Evolutionary conservation across 192 early-diverging fungal genomes (phyloP), one percentile per base, ranked within the genome.

Genomic region (Umbelopsis isabellina): DNA sequence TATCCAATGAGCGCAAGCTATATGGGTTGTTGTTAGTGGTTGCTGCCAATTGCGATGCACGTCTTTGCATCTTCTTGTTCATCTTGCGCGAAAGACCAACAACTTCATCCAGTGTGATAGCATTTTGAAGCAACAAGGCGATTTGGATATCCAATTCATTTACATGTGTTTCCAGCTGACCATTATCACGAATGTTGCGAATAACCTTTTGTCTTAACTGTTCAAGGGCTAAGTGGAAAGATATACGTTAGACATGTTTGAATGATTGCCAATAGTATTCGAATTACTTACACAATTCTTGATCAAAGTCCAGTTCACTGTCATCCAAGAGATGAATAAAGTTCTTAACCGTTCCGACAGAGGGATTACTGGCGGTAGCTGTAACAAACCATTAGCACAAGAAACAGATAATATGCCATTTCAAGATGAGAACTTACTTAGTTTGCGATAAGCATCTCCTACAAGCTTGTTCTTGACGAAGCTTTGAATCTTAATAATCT

Each of bases 131-230:
- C 18, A 99, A 85, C 27, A 99, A 84, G 7, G 96, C 94, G 75
- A 99, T 98, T 78, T 99, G 98, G 69, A 96, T 88, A 71, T 99
- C 98, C 1, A 99, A 83, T 46, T 95, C 91, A 73, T 89, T 94
- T 11, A 99, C 75, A 25, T 94, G 87, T 4, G 80, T 72, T 53
- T 95, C 92, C 7, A 88, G 83, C 41, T 89, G 85, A 49, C 90
- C 87, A 81, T 97, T 98, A 70, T 97, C 94, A 35, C 93, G 85
- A 68, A 99, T 99, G 41, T 86, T 84, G 52, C 92, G 84, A 72
- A 98, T 91, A 7, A 96, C 96, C 25, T 86, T 74, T 73, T 96
- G 93, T 44, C 95, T 85, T 27, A 98, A 78, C 4, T 90, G 84
- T 78, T 99, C 97, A 25, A 85, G 53, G 10, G 78, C 79, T 69